Percentiles rank a stretch among this genome's conserved stretches.
Evolutionary conservation across 768 basidiomycete species (phyloP).

Genomic region (Lactarius akahatsu): DNA sequence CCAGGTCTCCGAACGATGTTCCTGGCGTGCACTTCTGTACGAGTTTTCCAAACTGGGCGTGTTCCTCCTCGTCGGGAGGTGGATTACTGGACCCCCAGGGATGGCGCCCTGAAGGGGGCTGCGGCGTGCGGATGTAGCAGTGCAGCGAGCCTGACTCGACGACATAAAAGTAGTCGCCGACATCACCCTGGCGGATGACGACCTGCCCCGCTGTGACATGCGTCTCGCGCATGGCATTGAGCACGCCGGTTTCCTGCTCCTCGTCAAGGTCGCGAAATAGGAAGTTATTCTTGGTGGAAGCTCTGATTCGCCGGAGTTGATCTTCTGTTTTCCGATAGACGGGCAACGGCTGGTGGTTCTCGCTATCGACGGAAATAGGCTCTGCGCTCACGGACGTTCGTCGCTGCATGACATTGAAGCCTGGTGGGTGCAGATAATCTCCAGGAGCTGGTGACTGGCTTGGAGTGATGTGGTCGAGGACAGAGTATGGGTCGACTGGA

Average conservation of each 20-base stretch:
- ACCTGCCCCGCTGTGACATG: constrained; percentile 69
- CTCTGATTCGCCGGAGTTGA: constrained; percentile 84
- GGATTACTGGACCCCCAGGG: constrained; percentile 54
- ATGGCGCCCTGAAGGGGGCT: constrained; percentile 42
- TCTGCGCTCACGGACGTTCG: constrained; percentile 96
- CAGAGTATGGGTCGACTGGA: constrained; percentile 41
- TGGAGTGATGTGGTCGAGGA: constrained; percentile 36
- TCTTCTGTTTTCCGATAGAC: constrained; percentile 75
- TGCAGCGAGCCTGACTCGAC: constrained; percentile 87
- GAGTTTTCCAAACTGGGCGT: constrained; percentile 72
- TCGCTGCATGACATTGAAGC: constrained; percentile 79
- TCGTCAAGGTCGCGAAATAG: constrained; percentile 96
- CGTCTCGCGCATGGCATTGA: constrained; percentile 94
- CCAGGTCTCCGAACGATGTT: constrained; percentile 91
- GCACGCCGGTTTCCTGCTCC: constrained; percentile 89
- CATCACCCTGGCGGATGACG: constrained; percentile 96
- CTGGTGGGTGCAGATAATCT: constrained; percentile 72
- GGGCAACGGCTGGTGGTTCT: constrained; percentile 65
- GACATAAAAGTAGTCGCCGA: constrained; percentile 97
- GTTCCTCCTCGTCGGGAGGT: constrained; percentile 42
- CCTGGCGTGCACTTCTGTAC: constrained; percentile 86
- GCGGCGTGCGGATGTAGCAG: constrained; percentile 75
- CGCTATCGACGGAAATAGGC: constrained; percentile 81
- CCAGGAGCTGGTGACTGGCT: constrained; percentile 42
- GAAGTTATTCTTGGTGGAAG: constrained; percentile 85